These are phyloP conservation scores for Rutstroemia sp. DNA, from an alignment of 2,329 filamentous ascomycete genomes.

Conservation along the genomic window DNA sequence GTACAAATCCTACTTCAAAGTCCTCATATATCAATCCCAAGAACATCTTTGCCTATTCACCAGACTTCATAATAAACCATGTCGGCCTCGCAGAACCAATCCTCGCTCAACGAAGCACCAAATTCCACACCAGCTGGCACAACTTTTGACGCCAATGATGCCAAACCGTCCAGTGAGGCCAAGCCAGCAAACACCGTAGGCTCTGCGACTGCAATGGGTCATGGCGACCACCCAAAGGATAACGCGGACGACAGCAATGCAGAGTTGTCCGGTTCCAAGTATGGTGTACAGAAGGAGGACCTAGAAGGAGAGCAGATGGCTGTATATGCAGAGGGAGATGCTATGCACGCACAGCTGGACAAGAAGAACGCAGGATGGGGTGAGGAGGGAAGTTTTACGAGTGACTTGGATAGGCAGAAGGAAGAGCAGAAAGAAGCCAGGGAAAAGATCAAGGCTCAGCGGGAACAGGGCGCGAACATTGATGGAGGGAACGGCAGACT, in stretches of 20 bases:
- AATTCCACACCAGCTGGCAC: constrained; percentile 4
- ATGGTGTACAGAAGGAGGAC: constrained; percentile 27
- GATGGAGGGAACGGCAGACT: constrained; percentile 24
- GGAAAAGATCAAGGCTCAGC: constrained; percentile 23
- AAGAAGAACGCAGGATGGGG: constrained; percentile 30
- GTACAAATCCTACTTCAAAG: neutral
- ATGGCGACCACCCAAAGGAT: constrained; percentile 26
- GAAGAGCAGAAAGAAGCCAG: constrained; percentile 26
- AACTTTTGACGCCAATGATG: constrained; percentile 22
- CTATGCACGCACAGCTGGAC: constrained; percentile 27
- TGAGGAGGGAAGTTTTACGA: constrained; percentile 25
- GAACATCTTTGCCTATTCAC: neutral
- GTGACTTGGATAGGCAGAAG: constrained; percentile 28
- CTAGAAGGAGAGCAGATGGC: constrained; percentile 28
- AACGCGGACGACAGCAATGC: constrained; percentile 26
- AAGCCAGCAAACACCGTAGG: constrained; percentile 23
- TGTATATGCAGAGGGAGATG: constrained; percentile 25
- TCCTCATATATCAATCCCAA: neutral
- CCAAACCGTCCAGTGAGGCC: constrained; percentile 15
- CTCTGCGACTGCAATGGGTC: constrained; percentile 26
- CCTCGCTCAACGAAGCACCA: constrained; percentile 18
- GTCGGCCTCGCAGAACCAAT: constrained; percentile 26
- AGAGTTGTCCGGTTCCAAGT: constrained; percentile 16
- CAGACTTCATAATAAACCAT: constrained; percentile 14
- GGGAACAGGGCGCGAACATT: constrained; percentile 22